phyloP scores from a whole-genome alignment of 257 asterid species.

The Primulina huaijiensis region DNA sequence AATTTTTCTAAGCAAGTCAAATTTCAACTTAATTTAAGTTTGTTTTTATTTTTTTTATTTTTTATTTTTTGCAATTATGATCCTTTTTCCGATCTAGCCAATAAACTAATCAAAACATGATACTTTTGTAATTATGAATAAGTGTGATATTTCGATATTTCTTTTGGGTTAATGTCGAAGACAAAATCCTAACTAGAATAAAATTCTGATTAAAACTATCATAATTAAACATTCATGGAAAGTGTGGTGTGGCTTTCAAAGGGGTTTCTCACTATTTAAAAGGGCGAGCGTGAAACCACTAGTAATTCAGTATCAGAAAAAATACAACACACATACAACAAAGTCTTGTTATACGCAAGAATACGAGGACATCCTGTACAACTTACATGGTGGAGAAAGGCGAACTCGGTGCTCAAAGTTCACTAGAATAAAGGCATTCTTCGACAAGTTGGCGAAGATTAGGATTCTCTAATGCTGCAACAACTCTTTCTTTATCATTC shows the following conservation, averaged over 20 bases:
- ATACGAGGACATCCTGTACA: constrained; percentile 33
- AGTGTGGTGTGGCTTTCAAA: background rate
- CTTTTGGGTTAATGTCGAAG: background rate
- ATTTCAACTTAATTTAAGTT: too few species aligned
- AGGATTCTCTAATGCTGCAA: constrained; percentile 92
- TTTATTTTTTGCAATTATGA: too few species aligned
- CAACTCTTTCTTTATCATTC: constrained; percentile 89
- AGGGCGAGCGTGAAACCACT: background rate
- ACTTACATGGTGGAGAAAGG: background rate
- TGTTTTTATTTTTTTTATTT: too few species aligned
- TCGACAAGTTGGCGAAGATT: constrained; percentile 90
- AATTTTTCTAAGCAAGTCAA: too few species aligned
- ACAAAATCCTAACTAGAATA: background rate
- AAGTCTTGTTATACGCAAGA: constrained; percentile 14
- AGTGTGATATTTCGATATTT: background rate
- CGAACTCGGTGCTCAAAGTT: constrained; percentile 44
- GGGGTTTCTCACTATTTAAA: background rate
- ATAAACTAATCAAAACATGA: background rate
- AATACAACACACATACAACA: constrained; percentile 24
- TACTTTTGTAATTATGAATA: background rate
- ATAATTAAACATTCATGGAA: background rate
- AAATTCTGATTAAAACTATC: background rate
- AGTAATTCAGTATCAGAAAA: constrained; percentile 15
- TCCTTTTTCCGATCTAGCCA: too few species aligned
- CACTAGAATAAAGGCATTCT: constrained; percentile 82